phyloP scores from a whole-genome alignment of 352 stramenopile genomes.

The Blastocystis sp. region DNA sequence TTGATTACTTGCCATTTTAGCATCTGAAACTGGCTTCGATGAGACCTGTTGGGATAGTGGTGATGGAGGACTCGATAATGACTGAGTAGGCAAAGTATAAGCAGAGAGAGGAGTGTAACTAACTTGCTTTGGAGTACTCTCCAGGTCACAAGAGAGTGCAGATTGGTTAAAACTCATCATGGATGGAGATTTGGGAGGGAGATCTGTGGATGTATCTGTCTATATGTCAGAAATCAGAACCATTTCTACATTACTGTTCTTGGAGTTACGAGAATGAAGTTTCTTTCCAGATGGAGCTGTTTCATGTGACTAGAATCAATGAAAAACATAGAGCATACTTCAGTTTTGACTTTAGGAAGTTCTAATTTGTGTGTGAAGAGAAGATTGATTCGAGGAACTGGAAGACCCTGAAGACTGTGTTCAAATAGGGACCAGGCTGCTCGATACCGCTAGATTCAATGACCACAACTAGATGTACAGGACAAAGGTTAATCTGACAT shows the following conservation, averaged over 20 bases:
- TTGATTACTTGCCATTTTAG: background rate
- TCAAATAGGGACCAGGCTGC: background rate
- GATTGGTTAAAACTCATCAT: background rate
- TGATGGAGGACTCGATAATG: background rate
- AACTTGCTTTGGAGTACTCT: background rate
- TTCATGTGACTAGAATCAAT: background rate
- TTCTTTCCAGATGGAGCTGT: background rate
- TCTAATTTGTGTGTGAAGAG: slow-evolving; percentile 21
- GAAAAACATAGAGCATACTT: background rate
- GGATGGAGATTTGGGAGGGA: background rate
- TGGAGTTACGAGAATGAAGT: slow-evolving; percentile 27
- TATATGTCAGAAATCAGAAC: background rate
- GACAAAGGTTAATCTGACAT: slow-evolving; percentile 32
- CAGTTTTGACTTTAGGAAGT: background rate
- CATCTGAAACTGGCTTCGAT: background rate
- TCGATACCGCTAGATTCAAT: slow-evolving; percentile 15
- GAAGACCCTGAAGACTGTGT: slow-evolving; percentile 10
- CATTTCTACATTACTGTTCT: background rate
- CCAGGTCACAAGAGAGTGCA: background rate
- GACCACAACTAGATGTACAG: background rate
- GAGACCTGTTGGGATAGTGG: background rate
- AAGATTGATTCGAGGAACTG: background rate
- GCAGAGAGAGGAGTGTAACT: background rate
- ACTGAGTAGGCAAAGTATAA: background rate
- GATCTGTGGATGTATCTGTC: background rate